Evolutionary conservation across 2,329 filamentous ascomycete genomes (phyloP).

Genomic region (Metarhizium robertsii): DNA sequence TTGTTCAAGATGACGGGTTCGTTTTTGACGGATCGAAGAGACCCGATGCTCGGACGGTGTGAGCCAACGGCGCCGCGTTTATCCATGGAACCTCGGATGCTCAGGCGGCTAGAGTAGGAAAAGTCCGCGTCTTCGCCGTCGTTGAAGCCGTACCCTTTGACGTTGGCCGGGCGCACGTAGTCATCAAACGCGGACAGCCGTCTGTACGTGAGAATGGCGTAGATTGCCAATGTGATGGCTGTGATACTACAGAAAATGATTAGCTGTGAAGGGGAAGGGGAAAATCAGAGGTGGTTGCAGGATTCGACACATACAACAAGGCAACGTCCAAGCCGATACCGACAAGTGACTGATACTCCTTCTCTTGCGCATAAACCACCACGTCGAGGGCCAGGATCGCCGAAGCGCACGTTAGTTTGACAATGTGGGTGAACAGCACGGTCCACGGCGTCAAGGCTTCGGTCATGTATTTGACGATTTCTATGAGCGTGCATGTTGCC

Average conservation of each 20-base stretch:
- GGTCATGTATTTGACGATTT: conserved; percentile 35
- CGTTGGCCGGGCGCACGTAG: conserved; percentile 38
- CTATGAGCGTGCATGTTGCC: conserved; percentile 35
- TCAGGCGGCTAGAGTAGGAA: conserved; percentile 14
- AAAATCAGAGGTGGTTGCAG: neutral
- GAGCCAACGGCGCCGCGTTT: conserved; percentile 17
- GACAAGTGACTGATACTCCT: conserved; percentile 37
- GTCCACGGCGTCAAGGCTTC: conserved; percentile 46
- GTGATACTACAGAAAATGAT: conserved; percentile 24
- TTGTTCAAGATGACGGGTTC: conserved; percentile 14
- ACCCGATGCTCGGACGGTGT: conserved; percentile 20
- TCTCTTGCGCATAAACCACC: conserved; percentile 36
- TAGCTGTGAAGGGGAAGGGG: neutral
- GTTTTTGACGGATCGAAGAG: conserved; percentile 3
- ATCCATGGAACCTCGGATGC: conserved; percentile 16
- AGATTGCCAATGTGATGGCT: conserved; percentile 33
- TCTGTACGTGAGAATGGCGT: conserved; percentile 37
- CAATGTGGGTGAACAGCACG: conserved; percentile 40
- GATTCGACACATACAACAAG: conserved; percentile 33
- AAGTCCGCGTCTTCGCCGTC: conserved; percentile 20
- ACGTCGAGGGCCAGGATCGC: conserved; percentile 42
- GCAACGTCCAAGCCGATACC: conserved; percentile 38
- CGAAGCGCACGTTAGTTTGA: conserved; percentile 38
- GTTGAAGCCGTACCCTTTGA: conserved; percentile 38
- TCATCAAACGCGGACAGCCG: conserved; percentile 39